Base-by-base conservation (phyloP, 768 basidiomycete species). In the Rhizopogon roseolus region DNA sequence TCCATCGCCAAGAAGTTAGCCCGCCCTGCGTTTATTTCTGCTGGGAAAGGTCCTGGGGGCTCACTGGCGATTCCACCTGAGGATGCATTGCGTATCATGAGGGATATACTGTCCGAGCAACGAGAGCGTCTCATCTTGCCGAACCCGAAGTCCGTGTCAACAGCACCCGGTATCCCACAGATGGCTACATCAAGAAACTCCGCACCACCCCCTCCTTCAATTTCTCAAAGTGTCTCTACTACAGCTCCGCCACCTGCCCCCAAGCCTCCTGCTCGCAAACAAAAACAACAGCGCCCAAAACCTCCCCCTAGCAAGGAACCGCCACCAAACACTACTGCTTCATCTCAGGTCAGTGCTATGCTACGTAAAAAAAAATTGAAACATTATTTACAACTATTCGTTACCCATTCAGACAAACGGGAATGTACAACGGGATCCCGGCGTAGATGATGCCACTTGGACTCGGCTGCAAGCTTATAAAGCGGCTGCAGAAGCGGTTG, bases 371-470 rank as follows among this genome's bases (percentile, higher is more conserved):
- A 32, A 9, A 34, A 5, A 34, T 19, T 46, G 2, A 46, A 34
- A 19, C 17, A 19, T 6, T 2, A 29, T 45, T 9, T 19, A n/a
- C n/a, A n/a, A n/a, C n/a, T n/a, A n/a, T n/a, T n/a, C n/a, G 19
- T 46, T 13, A 7, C 29, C 32, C 32, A 2, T 4, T 17, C 45
- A 46, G 45, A 34, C 32, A 46, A 14, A 14, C 4, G 32, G 34
- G 2, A 46, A 46, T 6, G 59, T 14, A 0, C 58, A 52, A 28
- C 74, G 80, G 17, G 85, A 85, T 62, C 45, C 72, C 11, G 84
- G 78, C 0, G 84, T 86, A 8, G 62, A 74, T 0, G 82, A 86
- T 63, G 63, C 61, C 0, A 63, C 74, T 8, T 86, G 85, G 85
- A 28, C 55, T 5, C 71, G 79, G 55, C 66, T 86, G 1, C 76